Conservation (phyloP, 1,139 yeast species). For the Hyphopichia wangnamkhiaoensis region DNA sequence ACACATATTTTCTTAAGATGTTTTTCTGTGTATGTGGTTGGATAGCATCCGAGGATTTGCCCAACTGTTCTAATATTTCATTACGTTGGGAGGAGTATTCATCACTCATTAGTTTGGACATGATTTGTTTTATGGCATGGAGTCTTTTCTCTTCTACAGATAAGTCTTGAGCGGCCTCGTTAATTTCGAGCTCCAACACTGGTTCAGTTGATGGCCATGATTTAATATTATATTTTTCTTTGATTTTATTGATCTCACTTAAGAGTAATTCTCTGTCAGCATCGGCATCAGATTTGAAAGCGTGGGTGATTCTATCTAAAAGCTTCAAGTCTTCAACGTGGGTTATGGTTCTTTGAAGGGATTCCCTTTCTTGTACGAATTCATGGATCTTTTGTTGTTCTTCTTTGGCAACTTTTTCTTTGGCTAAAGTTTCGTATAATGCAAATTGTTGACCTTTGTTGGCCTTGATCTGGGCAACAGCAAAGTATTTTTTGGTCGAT, state of each 20-base stretch:
- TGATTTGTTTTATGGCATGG: conserved; percentile 29
- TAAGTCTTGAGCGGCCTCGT: conserved; percentile 22
- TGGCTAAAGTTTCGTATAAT: conserved; percentile 72
- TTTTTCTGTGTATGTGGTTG: conserved; percentile 37
- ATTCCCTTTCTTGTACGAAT: conserved; percentile 48
- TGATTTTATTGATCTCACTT: conserved; percentile 48
- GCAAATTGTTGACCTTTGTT: conserved; percentile 93
- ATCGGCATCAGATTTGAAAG: conserved; percentile 32
- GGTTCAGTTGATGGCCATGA: conserved; percentile 60
- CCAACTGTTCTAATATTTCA: conserved; percentile 28
- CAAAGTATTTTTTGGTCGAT: conserved; percentile 80
- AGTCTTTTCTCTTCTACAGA: conserved; percentile 30
- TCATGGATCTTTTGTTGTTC: conserved; percentile 54
- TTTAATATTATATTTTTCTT: conserved; percentile 52
- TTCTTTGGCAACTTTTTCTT: conserved; percentile 59
- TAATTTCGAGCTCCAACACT: conserved; percentile 33
- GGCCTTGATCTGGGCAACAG: conserved; percentile 90
- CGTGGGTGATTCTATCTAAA: conserved; percentile 42
- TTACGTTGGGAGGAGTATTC: conserved; percentile 26
- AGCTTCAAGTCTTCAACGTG: conserved; percentile 51
- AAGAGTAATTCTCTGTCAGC: conserved; percentile 41
- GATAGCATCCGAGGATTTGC: conserved; percentile 25
- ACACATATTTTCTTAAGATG: conserved; percentile 41
- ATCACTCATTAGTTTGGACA: conserved; percentile 33
- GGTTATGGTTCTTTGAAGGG: conserved; percentile 35